These are phyloP conservation scores for Nectriaceae sp. DNA, from an alignment of 2,329 filamentous ascomycete species.

Conservation along the genomic window DNA sequence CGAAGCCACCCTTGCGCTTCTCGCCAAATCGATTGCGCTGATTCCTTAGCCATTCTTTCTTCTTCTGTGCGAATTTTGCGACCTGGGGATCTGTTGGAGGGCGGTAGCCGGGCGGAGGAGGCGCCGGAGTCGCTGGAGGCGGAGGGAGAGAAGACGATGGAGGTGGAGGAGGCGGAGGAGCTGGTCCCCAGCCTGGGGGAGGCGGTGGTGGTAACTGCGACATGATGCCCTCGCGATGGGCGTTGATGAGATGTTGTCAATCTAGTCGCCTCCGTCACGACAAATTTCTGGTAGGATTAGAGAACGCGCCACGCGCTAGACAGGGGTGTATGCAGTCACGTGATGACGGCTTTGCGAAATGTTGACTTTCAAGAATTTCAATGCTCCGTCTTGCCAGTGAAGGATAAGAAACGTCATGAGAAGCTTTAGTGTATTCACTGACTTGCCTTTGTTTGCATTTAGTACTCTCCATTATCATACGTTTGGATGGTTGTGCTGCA, in stretches of 20 bases:
- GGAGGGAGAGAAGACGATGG: constrained; percentile 58
- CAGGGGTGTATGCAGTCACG: constrained; percentile 26
- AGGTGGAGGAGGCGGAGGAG: constrained; percentile 58
- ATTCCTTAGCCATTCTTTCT: constrained; percentile 94
- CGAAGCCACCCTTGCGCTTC: constrained; percentile 94
- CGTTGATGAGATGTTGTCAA: too few species aligned
- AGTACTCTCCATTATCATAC: too few species aligned
- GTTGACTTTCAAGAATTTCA: too few species aligned
- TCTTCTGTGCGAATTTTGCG: constrained; percentile 97
- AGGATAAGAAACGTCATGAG: too few species aligned
- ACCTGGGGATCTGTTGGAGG: constrained; percentile 80
- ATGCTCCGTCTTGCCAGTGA: background rate
- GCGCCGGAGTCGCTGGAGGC: constrained; percentile 59
- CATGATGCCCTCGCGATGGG: constrained; percentile 43
- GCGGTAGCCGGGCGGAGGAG: constrained; percentile 83
- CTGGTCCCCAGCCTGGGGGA: constrained; percentile 58
- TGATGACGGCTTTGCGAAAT: constrained; percentile 21
- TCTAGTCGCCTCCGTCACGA: constrained; percentile 33
- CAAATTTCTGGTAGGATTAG: constrained; percentile 36
- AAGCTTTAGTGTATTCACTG: too few species aligned
- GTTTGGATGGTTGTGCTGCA: too few species aligned
- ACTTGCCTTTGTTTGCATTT: too few species aligned
- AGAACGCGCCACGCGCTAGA: constrained; percentile 20
- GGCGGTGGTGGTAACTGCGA: constrained; percentile 57
- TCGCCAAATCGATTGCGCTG: constrained; percentile 94